A percentile compares a stretch with the other conserved stretches of the same genome.
Conservation (phyloP, 768 basidiomycete species). For the Cytidiella melzeri region DNA sequence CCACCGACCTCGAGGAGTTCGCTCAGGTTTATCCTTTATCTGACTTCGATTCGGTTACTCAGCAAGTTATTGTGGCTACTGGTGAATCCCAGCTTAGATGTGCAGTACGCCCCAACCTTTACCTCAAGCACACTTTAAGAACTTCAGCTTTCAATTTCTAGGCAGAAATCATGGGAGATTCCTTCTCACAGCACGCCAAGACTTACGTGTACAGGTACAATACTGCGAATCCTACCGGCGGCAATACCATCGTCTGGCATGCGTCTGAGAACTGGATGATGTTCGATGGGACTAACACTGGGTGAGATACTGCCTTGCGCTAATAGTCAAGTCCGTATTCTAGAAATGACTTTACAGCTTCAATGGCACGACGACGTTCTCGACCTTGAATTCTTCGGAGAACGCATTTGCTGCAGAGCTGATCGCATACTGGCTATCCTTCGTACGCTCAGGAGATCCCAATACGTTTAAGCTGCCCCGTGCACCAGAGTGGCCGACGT, state of each 20-base stretch:
- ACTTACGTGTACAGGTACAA: slow-evolving; percentile 58
- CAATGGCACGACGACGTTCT: slow-evolving; percentile 50
- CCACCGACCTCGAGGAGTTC: slow-evolving; percentile 33
- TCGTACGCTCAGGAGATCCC: slow-evolving; percentile 50
- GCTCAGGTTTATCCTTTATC: slow-evolving; percentile 36
- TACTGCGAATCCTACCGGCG: slow-evolving; percentile 41
- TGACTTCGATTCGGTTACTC: slow-evolving; percentile 35
- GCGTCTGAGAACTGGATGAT: slow-evolving; percentile 67
- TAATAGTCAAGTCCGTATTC: no score
- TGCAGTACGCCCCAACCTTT: slow-evolving; percentile 42
- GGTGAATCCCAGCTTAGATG: slow-evolving; percentile 47
- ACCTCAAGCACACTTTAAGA: no score
- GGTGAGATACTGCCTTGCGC: no score
- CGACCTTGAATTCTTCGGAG: slow-evolving; percentile 39
- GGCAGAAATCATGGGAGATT: slow-evolving; percentile 41
- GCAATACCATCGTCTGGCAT: slow-evolving; percentile 33
- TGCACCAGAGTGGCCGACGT: slow-evolving; percentile 46
- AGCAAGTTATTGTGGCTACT: slow-evolving; percentile 40
- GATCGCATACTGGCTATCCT: slow-evolving; percentile 63
- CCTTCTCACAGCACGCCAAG: slow-evolving; percentile 29
- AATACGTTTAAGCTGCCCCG: slow-evolving; percentile 47
- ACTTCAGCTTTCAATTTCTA: no score
- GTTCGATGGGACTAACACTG: slow-evolving; percentile 55
- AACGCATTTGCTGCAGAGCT: slow-evolving; percentile 50
- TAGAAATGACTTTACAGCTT: no score